Base-by-base conservation (phyloP, 2,329 filamentous ascomycete species). In the Aspergillus ibericus region DNA sequence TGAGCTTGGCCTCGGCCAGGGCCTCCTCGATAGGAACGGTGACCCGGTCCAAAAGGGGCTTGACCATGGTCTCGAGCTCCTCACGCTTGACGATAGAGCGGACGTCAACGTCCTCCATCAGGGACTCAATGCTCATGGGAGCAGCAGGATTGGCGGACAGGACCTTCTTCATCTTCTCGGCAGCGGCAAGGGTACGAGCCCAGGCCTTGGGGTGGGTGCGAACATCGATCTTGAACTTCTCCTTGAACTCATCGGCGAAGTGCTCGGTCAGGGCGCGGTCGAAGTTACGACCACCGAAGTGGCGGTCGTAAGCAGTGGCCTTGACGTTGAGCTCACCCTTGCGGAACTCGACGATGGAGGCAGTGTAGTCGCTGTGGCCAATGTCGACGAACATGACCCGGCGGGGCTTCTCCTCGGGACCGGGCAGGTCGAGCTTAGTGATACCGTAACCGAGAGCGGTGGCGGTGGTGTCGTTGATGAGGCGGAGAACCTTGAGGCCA, bases 111-210 rank as follows among this genome's bases (percentile, higher is more conserved):
- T 99, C 95, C 78, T 98, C 96, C 93, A 99, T 98, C 68, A 99
- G 83, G 35, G 93, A 97, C 82, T 99, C 95, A 71, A 99, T 96
- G 83, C 93, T 98, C 77, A 99, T 80, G 51, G 93, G 92, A 16
- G 93, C 92, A 73, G 90, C 85, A 68, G 93, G 90, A 81, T 98
- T 98, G 75, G 95, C 95, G 35, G 93, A 98, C 57, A 99, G 83
- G 56, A 98, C 88, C 87, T 98, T 98, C 88, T 99, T 99, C 75
- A 96, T 82, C 85, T 96, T 97, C 85, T 99, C 95, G 56, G 93
- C 92, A 58, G 91, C 92, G 62, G 92, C 88, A 42, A 90, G 85
- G 68, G 96, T 91, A 75, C 95, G 92, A 67, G 93, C 87, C 77
- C 89, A 86, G 59, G 93, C 95, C 82, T 96, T 96, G 66, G 88